Evolutionary conservation across 2,329 filamentous ascomycete species (phyloP).

Genomic region (Calonectria pseudoreteaudii): DNA sequence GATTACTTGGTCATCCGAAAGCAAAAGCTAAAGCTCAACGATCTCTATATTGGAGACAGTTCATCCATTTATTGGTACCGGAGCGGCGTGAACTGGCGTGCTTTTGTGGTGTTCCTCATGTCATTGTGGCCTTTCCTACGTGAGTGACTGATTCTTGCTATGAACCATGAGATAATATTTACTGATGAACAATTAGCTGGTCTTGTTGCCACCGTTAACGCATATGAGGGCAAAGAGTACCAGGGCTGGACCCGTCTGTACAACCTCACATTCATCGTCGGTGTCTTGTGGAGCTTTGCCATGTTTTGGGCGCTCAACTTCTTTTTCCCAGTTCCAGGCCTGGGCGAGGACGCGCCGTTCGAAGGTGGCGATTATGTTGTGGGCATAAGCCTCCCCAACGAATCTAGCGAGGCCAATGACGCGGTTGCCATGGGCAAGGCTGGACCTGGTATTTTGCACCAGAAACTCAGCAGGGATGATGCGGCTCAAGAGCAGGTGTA

Average conservation of each 20-base stretch:
- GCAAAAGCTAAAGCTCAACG: conserved; percentile 51
- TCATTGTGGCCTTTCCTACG: conserved; percentile 44
- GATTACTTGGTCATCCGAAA: conserved; percentile 47
- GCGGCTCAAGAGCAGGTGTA: neutral
- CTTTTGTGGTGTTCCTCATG: conserved; percentile 46
- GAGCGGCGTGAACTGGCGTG: conserved; percentile 51
- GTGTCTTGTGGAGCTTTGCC: conserved; percentile 24
- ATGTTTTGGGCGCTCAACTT: conserved; percentile 25
- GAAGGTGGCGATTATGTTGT: conserved; percentile 21
- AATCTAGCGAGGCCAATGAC: neutral
- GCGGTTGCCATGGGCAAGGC: neutral
- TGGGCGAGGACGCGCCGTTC: conserved; percentile 24
- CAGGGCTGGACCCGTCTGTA: conserved; percentile 25
- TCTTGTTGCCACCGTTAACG: conserved; percentile 26
- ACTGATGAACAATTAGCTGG: conserved; percentile 15
- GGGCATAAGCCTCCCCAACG: conserved; percentile 2
- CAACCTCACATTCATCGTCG: conserved; percentile 30
- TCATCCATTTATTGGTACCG: conserved; percentile 53
- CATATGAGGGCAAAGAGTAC: neutral
- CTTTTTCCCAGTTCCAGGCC: conserved; percentile 22
- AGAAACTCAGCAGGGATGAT: neutral
- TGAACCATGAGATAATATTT: neutral
- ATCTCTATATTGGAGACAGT: conserved; percentile 47
- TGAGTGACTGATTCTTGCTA: neutral
- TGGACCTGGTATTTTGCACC: neutral